Evolutionary conservation across 2,329 filamentous ascomycete genomes (phyloP).

Genomic region (Microsporum ferrugineum): DNA sequence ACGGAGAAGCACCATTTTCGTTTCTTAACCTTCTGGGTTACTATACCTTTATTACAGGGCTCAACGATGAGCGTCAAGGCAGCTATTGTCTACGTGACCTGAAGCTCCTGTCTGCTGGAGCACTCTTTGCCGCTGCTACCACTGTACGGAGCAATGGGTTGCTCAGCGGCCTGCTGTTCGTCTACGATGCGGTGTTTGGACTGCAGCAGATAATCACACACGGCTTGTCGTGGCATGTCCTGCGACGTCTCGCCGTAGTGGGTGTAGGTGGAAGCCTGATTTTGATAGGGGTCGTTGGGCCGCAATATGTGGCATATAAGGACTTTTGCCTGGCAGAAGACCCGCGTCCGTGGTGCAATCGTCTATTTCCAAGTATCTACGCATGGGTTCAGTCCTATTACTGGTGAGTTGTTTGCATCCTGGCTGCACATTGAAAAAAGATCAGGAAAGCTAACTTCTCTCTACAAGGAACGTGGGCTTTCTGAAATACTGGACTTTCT

Average conservation of each 20-base stretch:
- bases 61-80: constrained; percentile 24
- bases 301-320: constrained; percentile 64
- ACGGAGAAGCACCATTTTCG: constrained; percentile 69
- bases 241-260: constrained; percentile 47
- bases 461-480: constrained; percentile 68
- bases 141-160: constrained; percentile 76
- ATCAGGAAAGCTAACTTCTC: constrained; percentile 7
- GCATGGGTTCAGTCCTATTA: constrained; percentile 79
- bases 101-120: constrained; percentile 51
- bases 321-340: constrained; percentile 49
- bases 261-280: constrained; percentile 57
- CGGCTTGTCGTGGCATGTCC: constrained; percentile 26
- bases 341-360: constrained; percentile 62
- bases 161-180: constrained; percentile 66
- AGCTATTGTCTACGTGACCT: constrained; percentile 29
- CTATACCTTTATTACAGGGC: constrained; percentile 50
- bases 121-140: constrained; percentile 60
- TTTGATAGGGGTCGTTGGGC: constrained; percentile 54
- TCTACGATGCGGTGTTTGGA: constrained; percentile 45
- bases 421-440: background rate
- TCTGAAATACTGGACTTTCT: constrained; percentile 76
- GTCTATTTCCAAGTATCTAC: constrained; percentile 73
- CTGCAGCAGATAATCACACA: constrained; percentile 33
- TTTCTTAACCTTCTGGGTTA: constrained; percentile 64
- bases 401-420: constrained; percentile 55